These are phyloP conservation scores for Cucurbita ficifolia DNA, from an alignment of 306 rosid genomes.

Conservation along the genomic window DNA sequence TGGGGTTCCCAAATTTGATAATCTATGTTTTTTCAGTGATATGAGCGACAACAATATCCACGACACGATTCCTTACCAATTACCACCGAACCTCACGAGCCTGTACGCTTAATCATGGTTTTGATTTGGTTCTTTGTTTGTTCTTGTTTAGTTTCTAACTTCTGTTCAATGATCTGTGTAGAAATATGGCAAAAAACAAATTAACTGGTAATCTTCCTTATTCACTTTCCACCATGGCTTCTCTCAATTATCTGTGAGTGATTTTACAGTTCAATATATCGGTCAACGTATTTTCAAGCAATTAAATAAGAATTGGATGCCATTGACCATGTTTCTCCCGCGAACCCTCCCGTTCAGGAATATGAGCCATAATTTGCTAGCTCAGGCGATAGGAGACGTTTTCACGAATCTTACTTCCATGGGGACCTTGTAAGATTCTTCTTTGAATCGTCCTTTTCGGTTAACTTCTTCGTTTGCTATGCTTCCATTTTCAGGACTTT, in stretches of 20 bases:
- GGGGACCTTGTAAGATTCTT: slow-evolving; percentile 52
- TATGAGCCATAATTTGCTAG: slow-evolving; percentile 52
- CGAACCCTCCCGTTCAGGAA: slow-evolving; percentile 39
- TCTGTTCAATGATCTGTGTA: slow-evolving; percentile 15
- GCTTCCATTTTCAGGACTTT: not conserved
- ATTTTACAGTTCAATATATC: slow-evolving; percentile 1
- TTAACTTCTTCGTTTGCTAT: not conserved
- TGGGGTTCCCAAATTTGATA: not conserved
- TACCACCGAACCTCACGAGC: slow-evolving; percentile 95
- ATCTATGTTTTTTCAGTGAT: slow-evolving; percentile 34
- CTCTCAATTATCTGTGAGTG: slow-evolving; percentile 73
- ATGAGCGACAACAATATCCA: slow-evolving; percentile 69
- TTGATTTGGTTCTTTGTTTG: not conserved
- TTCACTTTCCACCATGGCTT: slow-evolving; percentile 58
- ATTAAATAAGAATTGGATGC: slow-evolving; percentile 11
- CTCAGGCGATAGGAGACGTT: slow-evolving; percentile 47
- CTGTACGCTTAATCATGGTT: slow-evolving; percentile 29
- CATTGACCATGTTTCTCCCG: slow-evolving; percentile 1
- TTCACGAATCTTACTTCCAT: slow-evolving; percentile 45
- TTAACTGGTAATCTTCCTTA: slow-evolving; percentile 86
- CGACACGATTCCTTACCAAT: slow-evolving; percentile 65
- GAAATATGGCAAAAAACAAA: slow-evolving; percentile 74
- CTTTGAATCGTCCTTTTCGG: not conserved
- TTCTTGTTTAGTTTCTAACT: not conserved
- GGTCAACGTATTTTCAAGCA: not conserved